Conservation (phyloP, 164 flowering plant genomes). For the Chimonanthus salicifolius region DNA sequence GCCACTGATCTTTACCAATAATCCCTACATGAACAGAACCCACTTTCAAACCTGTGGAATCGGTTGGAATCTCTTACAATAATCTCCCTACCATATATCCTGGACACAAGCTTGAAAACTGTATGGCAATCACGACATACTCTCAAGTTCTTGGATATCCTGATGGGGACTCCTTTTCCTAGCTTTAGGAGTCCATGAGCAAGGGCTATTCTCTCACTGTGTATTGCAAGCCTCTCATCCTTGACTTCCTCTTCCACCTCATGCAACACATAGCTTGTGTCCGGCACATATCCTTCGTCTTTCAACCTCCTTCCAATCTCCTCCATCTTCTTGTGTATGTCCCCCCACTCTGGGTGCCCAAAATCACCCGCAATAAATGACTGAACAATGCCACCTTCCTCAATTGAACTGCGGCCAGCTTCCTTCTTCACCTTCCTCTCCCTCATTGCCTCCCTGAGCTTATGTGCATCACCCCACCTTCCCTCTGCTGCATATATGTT, state of each 20-base stretch:
- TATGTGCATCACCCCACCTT: conserved; percentile 8
- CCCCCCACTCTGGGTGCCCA: conserved; percentile 14
- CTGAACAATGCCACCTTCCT: conserved; percentile 5
- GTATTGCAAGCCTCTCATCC: conserved; percentile 11
- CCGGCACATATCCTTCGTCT: conserved; percentile 9
- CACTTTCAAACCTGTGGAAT: conserved; percentile 9
- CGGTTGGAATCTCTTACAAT: conserved; percentile 11
- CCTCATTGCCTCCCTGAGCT: conserved; percentile 11
- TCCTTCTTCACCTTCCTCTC: conserved; percentile 12
- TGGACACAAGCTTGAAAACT: conserved; percentile 10
- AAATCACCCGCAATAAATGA: conserved; percentile 12
- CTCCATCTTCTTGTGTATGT: conserved; percentile 9
- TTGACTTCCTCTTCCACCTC: conserved; percentile 9
- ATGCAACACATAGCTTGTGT: conserved; percentile 12
- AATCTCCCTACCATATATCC: conserved; percentile 7
- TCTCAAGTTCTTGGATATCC: conserved; percentile 15
- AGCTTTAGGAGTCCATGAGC: conserved; percentile 10
- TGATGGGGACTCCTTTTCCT: conserved; percentile 5
- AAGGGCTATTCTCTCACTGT: conserved; percentile 14
- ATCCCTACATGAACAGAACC: conserved; percentile 10
- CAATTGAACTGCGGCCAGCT: conserved; percentile 9
- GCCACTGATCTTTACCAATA: conserved; percentile 1
- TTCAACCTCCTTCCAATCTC: conserved; percentile 8
- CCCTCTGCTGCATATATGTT: conserved; percentile 13
- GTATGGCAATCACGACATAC: conserved; percentile 9